A percentile compares a stretch with the other conserved stretches of the same genome.
These are phyloP conservation scores for Colletotrichum higginsianum DNA, from an alignment of 2,329 filamentous ascomycete species.

Conservation along the genomic window DNA sequence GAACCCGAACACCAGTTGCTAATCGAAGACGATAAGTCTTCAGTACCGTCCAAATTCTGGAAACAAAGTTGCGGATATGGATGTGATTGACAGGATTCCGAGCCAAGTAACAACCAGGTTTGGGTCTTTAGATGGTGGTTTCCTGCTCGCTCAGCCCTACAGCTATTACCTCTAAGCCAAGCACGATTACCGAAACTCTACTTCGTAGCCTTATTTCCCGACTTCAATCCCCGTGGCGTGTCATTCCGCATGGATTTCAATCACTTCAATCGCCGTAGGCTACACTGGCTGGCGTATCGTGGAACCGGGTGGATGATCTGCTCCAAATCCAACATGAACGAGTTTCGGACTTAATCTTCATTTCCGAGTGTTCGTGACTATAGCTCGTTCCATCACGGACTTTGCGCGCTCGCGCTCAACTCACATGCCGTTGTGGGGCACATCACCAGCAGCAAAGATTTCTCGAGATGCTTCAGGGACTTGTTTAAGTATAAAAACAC, in stretches of 20 bases:
- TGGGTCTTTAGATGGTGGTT: neutral
- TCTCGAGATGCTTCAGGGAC: neutral
- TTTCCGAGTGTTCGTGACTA: neutral
- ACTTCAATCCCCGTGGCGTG: neutral
- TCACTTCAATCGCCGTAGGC: neutral
- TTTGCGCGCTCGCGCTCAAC: neutral
- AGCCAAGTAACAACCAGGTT: neutral
- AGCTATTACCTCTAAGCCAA: neutral
- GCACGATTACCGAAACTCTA: constrained; percentile 10
- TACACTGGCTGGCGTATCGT: neutral
- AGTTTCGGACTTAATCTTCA: constrained; percentile 8
- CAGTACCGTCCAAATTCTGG: neutral
- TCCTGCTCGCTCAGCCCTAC: constrained; percentile 4
- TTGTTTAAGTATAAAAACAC: neutral
- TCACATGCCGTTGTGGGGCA: neutral
- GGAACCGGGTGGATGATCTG: too few species aligned
- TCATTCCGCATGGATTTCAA: neutral
- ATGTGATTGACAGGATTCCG: too few species aligned
- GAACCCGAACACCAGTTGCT: neutral
- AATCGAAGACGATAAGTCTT: neutral
- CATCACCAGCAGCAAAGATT: neutral
- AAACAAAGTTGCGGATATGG: neutral
- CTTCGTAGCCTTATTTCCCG: too few species aligned
- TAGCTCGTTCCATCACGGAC: neutral
- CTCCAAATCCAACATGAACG: neutral